phyloP scores from a whole-genome alignment of 768 basidiomycete genomes.

The Boletus sp. region DNA sequence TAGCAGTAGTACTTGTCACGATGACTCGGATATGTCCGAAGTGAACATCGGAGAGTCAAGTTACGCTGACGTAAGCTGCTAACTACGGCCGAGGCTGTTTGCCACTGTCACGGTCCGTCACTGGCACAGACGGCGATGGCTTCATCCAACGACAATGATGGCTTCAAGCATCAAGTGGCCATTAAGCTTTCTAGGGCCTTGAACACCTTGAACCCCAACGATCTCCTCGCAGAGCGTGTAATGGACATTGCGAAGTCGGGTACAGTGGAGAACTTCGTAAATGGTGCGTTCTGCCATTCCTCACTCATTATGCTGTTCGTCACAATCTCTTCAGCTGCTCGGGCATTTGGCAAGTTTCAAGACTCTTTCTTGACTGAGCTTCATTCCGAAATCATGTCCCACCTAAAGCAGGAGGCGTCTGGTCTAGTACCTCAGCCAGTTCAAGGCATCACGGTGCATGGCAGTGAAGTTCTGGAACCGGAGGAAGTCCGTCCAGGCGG shows the following conservation, averaged over 20 bases:
- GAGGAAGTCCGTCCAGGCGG: constrained; percentile 79
- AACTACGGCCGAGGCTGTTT: not conserved
- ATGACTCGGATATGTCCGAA: no score
- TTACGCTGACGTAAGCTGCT: not conserved
- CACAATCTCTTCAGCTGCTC: constrained; percentile 46
- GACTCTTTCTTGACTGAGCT: constrained; percentile 75
- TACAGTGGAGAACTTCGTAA: no score
- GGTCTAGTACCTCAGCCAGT: constrained; percentile 51
- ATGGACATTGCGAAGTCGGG: no score
- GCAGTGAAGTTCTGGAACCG: constrained; percentile 81
- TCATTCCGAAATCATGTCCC: constrained; percentile 75
- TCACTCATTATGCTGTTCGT: no score
- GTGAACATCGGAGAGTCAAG: no score
- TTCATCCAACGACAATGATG: not conserved
- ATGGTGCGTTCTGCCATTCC: no score
- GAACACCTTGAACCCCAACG: no score
- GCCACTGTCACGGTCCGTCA: not conserved
- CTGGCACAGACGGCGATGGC: not conserved
- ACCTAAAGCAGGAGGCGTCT: constrained; percentile 62
- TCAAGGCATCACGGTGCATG: constrained; percentile 74
- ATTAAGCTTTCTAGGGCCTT: not conserved
- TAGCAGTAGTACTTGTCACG: no score
- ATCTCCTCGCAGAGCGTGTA: no score
- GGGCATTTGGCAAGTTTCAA: constrained; percentile 81
- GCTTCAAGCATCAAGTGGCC: not conserved